phyloP scores from a whole-genome alignment of 345 rosid genomes.

The Eucalyptus polyanthemos region DNA sequence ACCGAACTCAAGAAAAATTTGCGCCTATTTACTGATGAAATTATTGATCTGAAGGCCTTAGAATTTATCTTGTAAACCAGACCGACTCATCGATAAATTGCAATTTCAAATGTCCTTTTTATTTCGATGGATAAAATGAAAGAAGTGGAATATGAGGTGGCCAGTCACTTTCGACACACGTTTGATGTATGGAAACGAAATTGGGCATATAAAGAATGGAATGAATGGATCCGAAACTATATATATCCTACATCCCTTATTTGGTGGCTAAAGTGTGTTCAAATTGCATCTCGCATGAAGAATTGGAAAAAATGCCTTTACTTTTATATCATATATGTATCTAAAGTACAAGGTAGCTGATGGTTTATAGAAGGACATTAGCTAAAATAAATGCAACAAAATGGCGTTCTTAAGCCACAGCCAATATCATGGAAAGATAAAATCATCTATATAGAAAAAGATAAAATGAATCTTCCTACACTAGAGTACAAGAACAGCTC shows the following conservation, averaged over 20 bases:
- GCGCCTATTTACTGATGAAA: neutral
- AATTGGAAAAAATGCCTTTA: neutral
- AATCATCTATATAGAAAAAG: neutral
- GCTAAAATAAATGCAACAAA: neutral
- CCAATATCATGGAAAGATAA: neutral
- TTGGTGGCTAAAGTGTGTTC: fast-evolving
- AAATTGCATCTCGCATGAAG: neutral
- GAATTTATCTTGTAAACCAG: neutral
- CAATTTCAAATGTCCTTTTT: fast-evolving
- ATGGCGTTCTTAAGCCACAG: neutral
- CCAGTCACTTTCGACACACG: fast-evolving
- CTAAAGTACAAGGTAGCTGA: neutral
- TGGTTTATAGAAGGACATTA: neutral
- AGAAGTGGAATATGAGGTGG: neutral
- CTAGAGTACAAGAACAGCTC: fast-evolving
- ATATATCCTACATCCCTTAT: neutral
- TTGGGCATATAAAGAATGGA: neutral
- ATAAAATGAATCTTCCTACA: neutral
- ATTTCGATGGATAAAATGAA: neutral
- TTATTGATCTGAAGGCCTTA: fast-evolving
- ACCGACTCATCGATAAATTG: neutral
- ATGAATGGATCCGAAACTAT: neutral
- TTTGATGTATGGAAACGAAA: neutral
- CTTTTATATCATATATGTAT: neutral
- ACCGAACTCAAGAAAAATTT: neutral